Conservation (phyloP, 768 basidiomycete genomes). For the Lactarius deliciosus region DNA sequence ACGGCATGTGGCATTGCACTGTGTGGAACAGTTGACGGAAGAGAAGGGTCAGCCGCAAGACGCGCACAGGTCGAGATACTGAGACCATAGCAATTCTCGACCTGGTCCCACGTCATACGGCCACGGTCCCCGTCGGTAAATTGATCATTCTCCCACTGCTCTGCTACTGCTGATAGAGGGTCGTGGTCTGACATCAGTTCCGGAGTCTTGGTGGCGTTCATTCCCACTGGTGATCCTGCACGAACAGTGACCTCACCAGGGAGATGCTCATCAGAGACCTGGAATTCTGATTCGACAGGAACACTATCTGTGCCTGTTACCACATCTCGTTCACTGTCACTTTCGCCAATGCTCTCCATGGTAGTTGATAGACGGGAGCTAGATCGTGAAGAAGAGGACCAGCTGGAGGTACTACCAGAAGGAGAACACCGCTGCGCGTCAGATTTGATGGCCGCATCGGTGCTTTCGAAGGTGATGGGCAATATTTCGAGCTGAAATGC, state of each 20-base stretch:
- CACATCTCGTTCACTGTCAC: slow-evolving; percentile 20
- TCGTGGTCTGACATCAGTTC: slow-evolving; percentile 2
- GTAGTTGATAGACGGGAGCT: slow-evolving; percentile 24
- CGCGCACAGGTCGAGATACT: slow-evolving; percentile 29
- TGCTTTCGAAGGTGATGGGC: slow-evolving; percentile 19
- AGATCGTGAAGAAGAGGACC: slow-evolving; percentile 24
- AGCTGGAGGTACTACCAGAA: slow-evolving; percentile 27
- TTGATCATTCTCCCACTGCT: slow-evolving; percentile 23
- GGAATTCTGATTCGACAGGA: slow-evolving; percentile 9
- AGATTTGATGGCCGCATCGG: background rate
- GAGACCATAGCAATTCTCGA: slow-evolving; percentile 27
- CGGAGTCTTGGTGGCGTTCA: slow-evolving; percentile 8
- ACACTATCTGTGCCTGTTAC: background rate
- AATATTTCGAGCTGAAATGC: slow-evolving; percentile 28
- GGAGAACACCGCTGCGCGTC: slow-evolving; percentile 3
- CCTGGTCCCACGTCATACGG: slow-evolving; percentile 17
- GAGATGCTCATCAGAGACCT: slow-evolving; percentile 4
- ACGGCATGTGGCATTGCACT: slow-evolving; percentile 23
- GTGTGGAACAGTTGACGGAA: slow-evolving; percentile 19
- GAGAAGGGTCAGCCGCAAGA: slow-evolving; percentile 24
- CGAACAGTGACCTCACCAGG: slow-evolving; percentile 27
- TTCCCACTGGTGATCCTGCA: slow-evolving; percentile 26
- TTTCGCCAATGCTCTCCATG: slow-evolving; percentile 31
- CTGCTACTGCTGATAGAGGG: slow-evolving; percentile 6
- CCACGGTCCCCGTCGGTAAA: slow-evolving; percentile 6